phyloP scores from a whole-genome alignment of 805 yeast genomes.

The Wickerhamia fluorescens region DNA sequence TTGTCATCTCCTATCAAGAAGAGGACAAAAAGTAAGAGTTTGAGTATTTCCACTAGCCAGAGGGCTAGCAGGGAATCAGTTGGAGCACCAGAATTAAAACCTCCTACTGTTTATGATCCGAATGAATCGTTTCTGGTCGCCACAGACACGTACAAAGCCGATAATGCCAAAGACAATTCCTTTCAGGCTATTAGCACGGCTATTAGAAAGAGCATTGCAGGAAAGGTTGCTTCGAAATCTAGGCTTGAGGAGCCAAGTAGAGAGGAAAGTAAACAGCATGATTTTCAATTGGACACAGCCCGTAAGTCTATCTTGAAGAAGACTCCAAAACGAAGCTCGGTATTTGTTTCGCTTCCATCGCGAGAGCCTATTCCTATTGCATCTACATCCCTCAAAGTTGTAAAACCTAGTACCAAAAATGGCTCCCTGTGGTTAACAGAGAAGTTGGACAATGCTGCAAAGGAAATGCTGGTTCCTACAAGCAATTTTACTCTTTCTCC shows the following conservation, averaged over 20 bases:
- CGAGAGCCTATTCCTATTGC: slow-evolving; percentile 28
- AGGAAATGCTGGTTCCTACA: no score
- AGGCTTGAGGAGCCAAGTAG: neutral
- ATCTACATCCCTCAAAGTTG: neutral
- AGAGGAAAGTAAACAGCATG: neutral
- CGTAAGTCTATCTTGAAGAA: no score
- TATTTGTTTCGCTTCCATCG: slow-evolving; percentile 31
- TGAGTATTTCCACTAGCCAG: no score
- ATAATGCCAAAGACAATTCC: slow-evolving; percentile 24
- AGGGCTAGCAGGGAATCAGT: no score
- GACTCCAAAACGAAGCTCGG: slow-evolving; percentile 28
- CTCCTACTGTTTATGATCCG: no score
- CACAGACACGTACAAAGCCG: no score
- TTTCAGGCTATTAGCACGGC: slow-evolving; percentile 43
- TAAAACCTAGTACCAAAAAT: slow-evolving; percentile 4
- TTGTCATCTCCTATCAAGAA: no score
- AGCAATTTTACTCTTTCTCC: slow-evolving; percentile 2
- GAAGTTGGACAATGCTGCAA: slow-evolving; percentile 8
- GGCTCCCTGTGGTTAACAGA: slow-evolving; percentile 15
- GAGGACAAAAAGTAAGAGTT: no score
- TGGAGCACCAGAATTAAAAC: slow-evolving; percentile 1
- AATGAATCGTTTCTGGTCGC: no score
- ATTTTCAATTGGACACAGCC: no score
- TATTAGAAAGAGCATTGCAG: slow-evolving; percentile 39
- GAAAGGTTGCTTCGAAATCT: slow-evolving; percentile 13